Base-by-base conservation (phyloP, 139 green algal species). In the Micromonas commoda region DNA sequence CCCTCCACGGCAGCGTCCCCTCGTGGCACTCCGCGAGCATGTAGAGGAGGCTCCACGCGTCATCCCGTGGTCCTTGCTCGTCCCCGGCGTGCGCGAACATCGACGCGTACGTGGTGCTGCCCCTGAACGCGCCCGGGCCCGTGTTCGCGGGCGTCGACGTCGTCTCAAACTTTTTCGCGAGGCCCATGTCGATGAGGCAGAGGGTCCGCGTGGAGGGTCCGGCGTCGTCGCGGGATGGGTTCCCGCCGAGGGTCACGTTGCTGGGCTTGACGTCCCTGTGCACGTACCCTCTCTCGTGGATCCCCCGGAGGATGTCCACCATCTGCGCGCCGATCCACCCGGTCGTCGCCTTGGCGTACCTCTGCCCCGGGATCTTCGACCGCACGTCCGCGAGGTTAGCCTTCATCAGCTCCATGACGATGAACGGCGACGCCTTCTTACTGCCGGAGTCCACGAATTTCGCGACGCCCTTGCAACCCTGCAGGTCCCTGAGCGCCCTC, bases 201-300 rank as follows among this genome's bases (percentile, higher is more conserved):
- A 61, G 31, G 37, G 60, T 29, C 16, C 45, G 45, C 9, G 9
- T 16, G 21, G 21, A 5, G 23, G 24, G 13, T 5, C 33, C 68
- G 3, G 24, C 35, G 45, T 9, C 45, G 45, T 57, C 45, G 26
- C 16, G 35, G 28, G 20, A 34, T 9, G 9, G 9, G 45, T 57
- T 57, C 45, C 33, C n/a, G 19, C 68, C 68, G 21, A 75, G 28
- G 34, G 34, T 61, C 20, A 75, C 38, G 37, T 75, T 75, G 21
- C 34, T 28, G 21, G 68, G 68, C 29, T 75, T 75, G 21, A 75
- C 37, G 68, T 75, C 68, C 61, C 68, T 61, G 37, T 75, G 68
- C 68, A 75, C 68, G 68, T 75, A 75, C 29, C 68, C 68, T 60
- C 31, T 16, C 2, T 6, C n/a, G 6, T 75, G 68, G n/a, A 61